Base-by-base conservation (phyloP, 257 asterid genomes). In the Ajuga chamaepitys region DNA sequence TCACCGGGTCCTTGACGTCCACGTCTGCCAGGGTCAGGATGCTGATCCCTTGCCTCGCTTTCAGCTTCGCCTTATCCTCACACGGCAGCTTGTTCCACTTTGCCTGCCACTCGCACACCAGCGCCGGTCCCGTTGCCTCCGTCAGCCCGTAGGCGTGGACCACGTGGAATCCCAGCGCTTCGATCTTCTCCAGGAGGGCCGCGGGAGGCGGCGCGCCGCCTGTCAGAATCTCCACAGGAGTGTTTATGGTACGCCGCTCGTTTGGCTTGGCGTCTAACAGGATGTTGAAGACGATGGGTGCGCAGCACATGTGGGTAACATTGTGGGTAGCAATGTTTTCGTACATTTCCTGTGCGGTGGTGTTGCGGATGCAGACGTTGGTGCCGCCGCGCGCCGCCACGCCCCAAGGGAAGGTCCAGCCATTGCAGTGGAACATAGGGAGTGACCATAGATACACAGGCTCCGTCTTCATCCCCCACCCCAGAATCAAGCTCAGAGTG, bases 371-470 rank as follows among this genome's bases (percentile, higher is more conserved):
- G 78, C 95, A 91, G 34, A 91, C 88, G 50, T 86, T 91, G 1
- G 95, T 86, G 11, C 98, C 98, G 13, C 97, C 98, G 6, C 96
- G 81, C 4, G 98, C 98, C 2, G 98, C 86, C 10, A 86, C 70
- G 0, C 95, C 98, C 98, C 96, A 91, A 0, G 98, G 81, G 80
- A 91, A 88, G 10, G 98, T 91, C 98, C 95, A 91, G 0, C 98
- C 98, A 34, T 91, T 91, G 83, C 96, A 88, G 58, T 91, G 96
- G 79, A 91, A 88, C 96, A 91, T 91, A 0, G 98, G 98, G 0
- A 91, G 98, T 2, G 98, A 78, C 98, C 98, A 91, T 4, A 91
- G 25, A 38, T 91, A 91, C 0, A 91, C 96, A 7, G 98, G 86
- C 53, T 77, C 92, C 0, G 74, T 80, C 10, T 84, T 82, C 95